Percentiles rank a stretch among this genome's conserved stretches.
Evolutionary conservation across 179 eudicot species (phyloP).

Genomic region (Spergularia azorica): DNA sequence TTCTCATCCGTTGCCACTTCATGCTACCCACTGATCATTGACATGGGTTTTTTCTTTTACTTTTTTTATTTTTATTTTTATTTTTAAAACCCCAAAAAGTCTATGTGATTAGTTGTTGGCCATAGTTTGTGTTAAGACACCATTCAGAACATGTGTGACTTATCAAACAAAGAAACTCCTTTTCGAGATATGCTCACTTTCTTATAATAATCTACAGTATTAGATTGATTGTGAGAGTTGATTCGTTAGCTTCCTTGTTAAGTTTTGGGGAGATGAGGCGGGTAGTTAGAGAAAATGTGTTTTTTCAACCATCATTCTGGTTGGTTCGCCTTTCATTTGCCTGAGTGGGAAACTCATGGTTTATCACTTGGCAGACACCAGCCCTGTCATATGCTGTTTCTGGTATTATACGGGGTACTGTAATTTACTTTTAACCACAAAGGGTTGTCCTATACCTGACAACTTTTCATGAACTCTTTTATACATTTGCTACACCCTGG

Average conservation of each 20-base stretch:
- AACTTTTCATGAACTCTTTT: conserved; percentile 4
- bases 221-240: too few relatives aligned
- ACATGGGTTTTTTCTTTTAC: background rate
- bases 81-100: background rate
- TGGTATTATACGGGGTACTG: background rate
- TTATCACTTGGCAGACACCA: too few relatives aligned
- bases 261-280: background rate
- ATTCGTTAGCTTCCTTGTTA: background rate
- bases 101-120: too few relatives aligned
- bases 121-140: too few relatives aligned
- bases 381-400: background rate
- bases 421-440: background rate
- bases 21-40: too few relatives aligned
- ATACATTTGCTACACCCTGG: conserved; percentile 1
- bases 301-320: background rate
- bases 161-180: too few relatives aligned
- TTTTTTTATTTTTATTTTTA: background rate
- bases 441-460: conserved; percentile 1
- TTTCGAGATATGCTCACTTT: too few relatives aligned
- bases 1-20: background rate
- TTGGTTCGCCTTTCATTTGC: background rate
- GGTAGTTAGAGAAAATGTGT: background rate
- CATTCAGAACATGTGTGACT: too few relatives aligned
- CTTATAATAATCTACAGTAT: too few relatives aligned
- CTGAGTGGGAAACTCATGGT: too few relatives aligned